Conservation (phyloP, 768 basidiomycete genomes). For the Ephemerocybe angulata region DNA sequence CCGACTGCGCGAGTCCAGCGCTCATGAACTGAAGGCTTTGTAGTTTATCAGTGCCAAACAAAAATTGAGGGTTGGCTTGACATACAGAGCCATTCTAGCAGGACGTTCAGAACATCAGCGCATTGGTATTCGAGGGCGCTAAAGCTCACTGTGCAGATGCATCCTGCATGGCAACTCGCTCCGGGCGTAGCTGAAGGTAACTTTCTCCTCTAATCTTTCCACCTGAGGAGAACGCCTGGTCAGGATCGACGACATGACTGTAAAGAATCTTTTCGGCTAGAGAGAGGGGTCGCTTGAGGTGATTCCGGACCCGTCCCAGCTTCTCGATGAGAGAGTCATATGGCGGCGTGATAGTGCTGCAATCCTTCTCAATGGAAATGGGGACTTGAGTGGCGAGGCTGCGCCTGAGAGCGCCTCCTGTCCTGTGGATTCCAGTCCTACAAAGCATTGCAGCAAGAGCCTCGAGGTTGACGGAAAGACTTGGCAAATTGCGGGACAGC, state of each 20-base stretch:
- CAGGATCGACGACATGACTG: slow-evolving; percentile 82
- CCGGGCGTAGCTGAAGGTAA: slow-evolving; percentile 87
- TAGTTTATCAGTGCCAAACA: not conserved
- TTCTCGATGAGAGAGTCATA: slow-evolving; percentile 70
- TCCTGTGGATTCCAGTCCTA: slow-evolving; percentile 21
- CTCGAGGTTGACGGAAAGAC: not conserved
- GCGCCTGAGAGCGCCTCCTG: slow-evolving; percentile 23
- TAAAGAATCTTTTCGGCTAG: slow-evolving; percentile 98
- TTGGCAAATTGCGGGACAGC: not conserved
- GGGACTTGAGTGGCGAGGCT: slow-evolving; percentile 37
- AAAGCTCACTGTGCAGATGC: slow-evolving; percentile 76
- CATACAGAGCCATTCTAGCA: slow-evolving; percentile 78
- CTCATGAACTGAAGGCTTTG: slow-evolving; percentile 92
- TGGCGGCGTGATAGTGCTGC: slow-evolving; percentile 75
- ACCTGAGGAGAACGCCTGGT: slow-evolving; percentile 59
- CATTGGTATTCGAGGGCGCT: slow-evolving; percentile 5
- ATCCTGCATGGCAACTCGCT: slow-evolving; percentile 98
- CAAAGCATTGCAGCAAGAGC: slow-evolving; percentile 23
- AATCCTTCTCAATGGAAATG: slow-evolving; percentile 36
- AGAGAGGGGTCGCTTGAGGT: slow-evolving; percentile 79
- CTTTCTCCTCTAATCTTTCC: slow-evolving; percentile 78
- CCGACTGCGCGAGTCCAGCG: slow-evolving; percentile 77
- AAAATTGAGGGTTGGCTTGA: not conserved
- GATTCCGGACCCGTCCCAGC: slow-evolving; percentile 61
- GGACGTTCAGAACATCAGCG: slow-evolving; percentile 9